These are phyloP conservation scores for Coniferiporia sulphurascens DNA, from an alignment of 1,284 basidiomycete species.

Conservation along the genomic window DNA sequence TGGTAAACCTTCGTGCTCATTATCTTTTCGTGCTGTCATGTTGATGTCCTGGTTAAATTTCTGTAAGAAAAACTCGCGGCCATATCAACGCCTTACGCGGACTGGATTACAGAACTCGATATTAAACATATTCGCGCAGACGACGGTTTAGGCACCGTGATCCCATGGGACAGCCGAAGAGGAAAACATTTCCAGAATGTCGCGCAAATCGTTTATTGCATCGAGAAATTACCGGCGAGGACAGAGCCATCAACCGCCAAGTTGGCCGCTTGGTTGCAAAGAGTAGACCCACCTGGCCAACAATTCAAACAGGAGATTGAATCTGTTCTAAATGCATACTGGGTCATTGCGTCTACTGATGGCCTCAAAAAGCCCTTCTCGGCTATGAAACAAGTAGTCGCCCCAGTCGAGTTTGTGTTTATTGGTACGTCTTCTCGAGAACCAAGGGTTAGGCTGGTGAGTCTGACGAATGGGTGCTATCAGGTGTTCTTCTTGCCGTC, in stretches of 20 bases:
- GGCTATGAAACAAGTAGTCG: conserved; percentile 46
- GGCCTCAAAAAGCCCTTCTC: conserved; percentile 42
- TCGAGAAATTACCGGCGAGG: conserved; percentile 46
- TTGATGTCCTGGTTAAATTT: background rate
- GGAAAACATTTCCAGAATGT: conserved; percentile 68
- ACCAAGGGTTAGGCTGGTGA: background rate
- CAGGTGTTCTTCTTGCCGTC: conserved; percentile 37
- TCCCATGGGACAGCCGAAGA: conserved; percentile 58
- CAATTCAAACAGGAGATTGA: conserved; percentile 47
- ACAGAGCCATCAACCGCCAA: conserved; percentile 46
- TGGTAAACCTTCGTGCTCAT: conserved; percentile 34
- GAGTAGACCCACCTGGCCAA: conserved; percentile 38
- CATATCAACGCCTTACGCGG: conserved; percentile 56
- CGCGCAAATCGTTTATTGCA: conserved; percentile 60
- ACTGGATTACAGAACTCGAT: conserved; percentile 53
- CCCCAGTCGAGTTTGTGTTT: conserved; percentile 72
- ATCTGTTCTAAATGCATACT: conserved; percentile 45
- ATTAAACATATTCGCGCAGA: conserved; percentile 38
- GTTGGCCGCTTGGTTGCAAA: conserved; percentile 53
- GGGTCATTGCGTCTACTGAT: conserved; percentile 42
- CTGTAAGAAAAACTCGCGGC: conserved; percentile 67
- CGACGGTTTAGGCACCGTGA: conserved; percentile 42
- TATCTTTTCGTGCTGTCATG: background rate
- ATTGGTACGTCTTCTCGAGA: conserved; percentile 33
- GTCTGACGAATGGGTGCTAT: background rate